Evolutionary conservation across 2,329 filamentous ascomycete species (phyloP).

Genomic region (Talaromyces albobiverticillius): DNA sequence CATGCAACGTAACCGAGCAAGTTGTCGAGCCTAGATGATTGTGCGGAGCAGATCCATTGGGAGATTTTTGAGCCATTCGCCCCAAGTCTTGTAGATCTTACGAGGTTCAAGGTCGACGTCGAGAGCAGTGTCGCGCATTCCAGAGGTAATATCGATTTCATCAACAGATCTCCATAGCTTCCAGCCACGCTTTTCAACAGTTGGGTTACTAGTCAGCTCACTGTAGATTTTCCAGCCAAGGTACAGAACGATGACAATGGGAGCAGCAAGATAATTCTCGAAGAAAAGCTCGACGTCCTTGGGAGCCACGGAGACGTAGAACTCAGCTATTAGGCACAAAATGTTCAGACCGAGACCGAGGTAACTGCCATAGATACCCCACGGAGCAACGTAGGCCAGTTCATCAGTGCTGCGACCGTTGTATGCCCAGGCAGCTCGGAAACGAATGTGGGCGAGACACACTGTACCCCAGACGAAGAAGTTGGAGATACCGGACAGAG

Average conservation of each 20-base stretch:
- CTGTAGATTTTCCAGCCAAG: constrained; percentile 36
- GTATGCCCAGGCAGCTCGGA: constrained; percentile 58
- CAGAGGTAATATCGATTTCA: constrained; percentile 21
- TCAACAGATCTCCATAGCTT: constrained; percentile 15
- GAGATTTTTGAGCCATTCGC: constrained; percentile 20
- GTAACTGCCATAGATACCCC: constrained; percentile 62
- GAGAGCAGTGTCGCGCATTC: constrained; percentile 21
- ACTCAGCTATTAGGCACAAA: constrained; percentile 54
- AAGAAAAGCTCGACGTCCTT: constrained; percentile 46
- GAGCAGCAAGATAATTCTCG: constrained; percentile 45
- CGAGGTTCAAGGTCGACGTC: constrained; percentile 22
- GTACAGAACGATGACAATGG: constrained; percentile 43
- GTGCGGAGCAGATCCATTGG: constrained; percentile 21
- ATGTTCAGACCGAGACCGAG: constrained; percentile 58
- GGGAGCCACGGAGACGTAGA: constrained; percentile 28
- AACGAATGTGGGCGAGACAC: constrained; percentile 66
- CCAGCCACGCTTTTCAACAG: constrained; percentile 22
- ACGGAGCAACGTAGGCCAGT: constrained; percentile 60
- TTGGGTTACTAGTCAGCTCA: constrained; percentile 19
- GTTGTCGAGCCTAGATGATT: not conserved
- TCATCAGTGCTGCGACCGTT: constrained; percentile 62
- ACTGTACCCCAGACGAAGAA: constrained; percentile 67
- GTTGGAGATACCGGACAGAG: constrained; percentile 60
- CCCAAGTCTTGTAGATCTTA: constrained; percentile 22
- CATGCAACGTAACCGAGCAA: no score